These are phyloP conservation scores for Aspergillus awamori DNA, from an alignment of 2,329 filamentous ascomycete species.

Conservation along the genomic window DNA sequence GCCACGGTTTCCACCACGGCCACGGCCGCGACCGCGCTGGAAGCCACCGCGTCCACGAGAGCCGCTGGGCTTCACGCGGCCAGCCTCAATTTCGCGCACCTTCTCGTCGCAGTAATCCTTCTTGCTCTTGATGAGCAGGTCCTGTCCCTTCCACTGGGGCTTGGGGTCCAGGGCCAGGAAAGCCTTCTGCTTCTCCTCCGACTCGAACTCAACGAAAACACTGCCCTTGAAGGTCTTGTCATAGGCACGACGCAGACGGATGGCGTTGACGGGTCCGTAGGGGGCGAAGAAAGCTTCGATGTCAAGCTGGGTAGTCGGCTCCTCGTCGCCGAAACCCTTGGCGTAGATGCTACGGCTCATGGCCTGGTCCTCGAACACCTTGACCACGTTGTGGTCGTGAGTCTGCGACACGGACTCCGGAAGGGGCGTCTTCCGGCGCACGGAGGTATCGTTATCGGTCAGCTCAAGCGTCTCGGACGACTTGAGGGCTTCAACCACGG, in stretches of 20 bases:
- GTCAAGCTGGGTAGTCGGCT: conserved; percentile 84
- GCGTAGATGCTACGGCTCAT: conserved; percentile 81
- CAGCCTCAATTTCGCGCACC: conserved; percentile 69
- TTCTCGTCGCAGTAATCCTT: conserved; percentile 82
- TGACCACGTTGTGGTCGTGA: conserved; percentile 57
- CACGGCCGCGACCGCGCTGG: conserved; percentile 50
- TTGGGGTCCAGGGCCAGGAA: conserved; percentile 80
- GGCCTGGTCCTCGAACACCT: conserved; percentile 64
- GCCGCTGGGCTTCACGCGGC: conserved; percentile 64
- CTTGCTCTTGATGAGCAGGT: conserved; percentile 85
- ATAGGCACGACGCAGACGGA: conserved; percentile 80
- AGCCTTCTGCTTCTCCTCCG: conserved; percentile 74
- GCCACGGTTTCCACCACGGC: conserved; percentile 46
- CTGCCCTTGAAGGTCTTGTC: conserved; percentile 87
- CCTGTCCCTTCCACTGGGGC: conserved; percentile 80
- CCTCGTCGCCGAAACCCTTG: conserved; percentile 90
- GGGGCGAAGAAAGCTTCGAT: conserved; percentile 88
- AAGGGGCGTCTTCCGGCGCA: conserved; percentile 76
- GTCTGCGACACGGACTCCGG: conserved; percentile 57
- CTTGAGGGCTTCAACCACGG: conserved; percentile 80
- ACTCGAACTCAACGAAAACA: conserved; percentile 89
- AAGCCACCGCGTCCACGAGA: conserved; percentile 36
- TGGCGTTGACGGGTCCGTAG: conserved; percentile 75
- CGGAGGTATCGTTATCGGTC: conserved; percentile 69
- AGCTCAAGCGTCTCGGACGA: conserved; percentile 74